Conservation (phyloP, 2,329 filamentous ascomycete genomes). For the Beauveria scarabaeidicola region DNA sequence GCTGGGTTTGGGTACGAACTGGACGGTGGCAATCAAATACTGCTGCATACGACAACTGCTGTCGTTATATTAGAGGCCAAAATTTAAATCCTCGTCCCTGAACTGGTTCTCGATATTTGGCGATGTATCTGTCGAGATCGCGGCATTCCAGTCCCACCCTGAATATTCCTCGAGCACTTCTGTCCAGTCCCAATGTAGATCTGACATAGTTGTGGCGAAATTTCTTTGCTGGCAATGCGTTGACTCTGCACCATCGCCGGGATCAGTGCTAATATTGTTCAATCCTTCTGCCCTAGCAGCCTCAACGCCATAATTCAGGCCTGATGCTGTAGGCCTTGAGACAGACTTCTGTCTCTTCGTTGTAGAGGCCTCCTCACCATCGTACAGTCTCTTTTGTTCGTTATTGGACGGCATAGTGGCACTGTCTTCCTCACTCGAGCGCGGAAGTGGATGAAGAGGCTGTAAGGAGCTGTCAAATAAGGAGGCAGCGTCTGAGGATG, state of each 20-base stretch:
- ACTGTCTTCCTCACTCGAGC: background rate
- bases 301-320: background rate
- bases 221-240: background rate
- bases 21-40: background rate
- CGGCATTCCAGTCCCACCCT: no score
- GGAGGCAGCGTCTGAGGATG: background rate
- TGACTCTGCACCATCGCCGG: background rate
- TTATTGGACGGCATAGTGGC: background rate
- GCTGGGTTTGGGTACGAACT: background rate
- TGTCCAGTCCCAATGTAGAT: background rate
- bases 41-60: background rate
- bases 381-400: background rate
- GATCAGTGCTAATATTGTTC: background rate
- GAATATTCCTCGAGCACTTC: background rate
- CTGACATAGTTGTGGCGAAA: background rate
- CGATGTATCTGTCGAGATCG: background rate
- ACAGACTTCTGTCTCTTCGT: background rate
- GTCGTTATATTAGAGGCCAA: background rate
- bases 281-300: background rate
- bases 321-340: background rate
- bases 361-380: background rate
- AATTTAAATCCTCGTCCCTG: background rate
- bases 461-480: background rate
- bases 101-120: background rate
- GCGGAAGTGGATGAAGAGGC: background rate